These are phyloP conservation scores for Rhododendron williamsianum DNA, from an alignment of 148 eudicot genomes.

Conservation along the genomic window DNA sequence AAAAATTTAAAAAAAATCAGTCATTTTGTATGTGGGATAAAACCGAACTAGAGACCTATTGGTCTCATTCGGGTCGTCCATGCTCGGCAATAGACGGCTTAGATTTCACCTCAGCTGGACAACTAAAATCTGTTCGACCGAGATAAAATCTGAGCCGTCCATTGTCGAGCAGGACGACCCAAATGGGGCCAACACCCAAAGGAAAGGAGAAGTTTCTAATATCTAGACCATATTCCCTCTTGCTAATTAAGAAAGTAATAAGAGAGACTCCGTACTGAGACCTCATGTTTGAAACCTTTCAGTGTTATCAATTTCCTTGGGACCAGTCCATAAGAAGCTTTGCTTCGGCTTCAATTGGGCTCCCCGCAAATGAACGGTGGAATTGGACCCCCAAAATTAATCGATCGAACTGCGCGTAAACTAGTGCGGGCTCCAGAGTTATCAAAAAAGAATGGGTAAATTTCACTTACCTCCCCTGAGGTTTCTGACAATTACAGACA, in stretches of 20 bases:
- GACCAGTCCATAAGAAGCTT: not conserved
- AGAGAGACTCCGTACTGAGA: not conserved
- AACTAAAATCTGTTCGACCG: no score
- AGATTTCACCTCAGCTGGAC: no score
- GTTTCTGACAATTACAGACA: no score
- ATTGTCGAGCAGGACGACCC: no score
- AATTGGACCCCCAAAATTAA: not conserved
- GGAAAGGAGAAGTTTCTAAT: not conserved
- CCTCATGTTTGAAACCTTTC: not conserved
- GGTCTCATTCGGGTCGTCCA: no score
- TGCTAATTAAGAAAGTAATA: not conserved
- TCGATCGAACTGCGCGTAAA: not conserved
- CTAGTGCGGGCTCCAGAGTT: not conserved
- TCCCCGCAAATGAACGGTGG: accelerated
- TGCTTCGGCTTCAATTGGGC: no score
- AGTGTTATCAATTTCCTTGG: not conserved
- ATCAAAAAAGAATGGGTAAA: not conserved
- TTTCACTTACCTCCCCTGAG: no score
- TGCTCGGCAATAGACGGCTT: no score
- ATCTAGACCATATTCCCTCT: not conserved
- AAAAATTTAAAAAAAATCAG: no score
- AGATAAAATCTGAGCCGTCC: no score
- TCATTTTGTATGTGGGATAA: not conserved
- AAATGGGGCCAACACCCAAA: not conserved
- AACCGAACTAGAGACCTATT: no score